Percentiles rank a stretch among this genome's conserved stretches.
These are phyloP conservation scores for Ogataea nakhonphanomensis DNA, from an alignment of 805 yeast genomes.

Conservation along the genomic window DNA sequence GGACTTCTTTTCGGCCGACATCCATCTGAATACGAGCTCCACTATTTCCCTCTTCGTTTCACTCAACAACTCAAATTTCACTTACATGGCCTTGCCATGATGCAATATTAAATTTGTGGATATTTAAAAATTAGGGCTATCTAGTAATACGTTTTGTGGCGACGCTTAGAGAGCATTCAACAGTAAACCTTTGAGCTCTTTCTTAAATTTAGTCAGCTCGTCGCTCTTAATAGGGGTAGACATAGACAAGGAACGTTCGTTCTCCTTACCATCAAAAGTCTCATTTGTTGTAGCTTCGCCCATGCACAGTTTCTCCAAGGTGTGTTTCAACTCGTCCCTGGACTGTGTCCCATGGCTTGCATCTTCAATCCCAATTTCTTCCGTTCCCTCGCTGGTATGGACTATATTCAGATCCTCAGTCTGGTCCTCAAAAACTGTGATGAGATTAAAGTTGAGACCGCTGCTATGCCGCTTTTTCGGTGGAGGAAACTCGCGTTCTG, in stretches of 20 bases:
- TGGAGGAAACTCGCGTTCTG: slow-evolving; percentile 9
- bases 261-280: slow-evolving; percentile 9
- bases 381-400: slow-evolving; percentile 16
- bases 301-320: slow-evolving; percentile 19
- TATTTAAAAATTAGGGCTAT: not conserved
- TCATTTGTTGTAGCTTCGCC: slow-evolving; percentile 1
- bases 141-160: not conserved
- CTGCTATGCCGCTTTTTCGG: slow-evolving; percentile 26
- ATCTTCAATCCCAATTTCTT: slow-evolving; percentile 9
- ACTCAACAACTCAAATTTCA: no score
- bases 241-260: slow-evolving; percentile 15
- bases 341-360: slow-evolving; percentile 11
- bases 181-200: slow-evolving; percentile 20
- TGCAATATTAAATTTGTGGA: no score
- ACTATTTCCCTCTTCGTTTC: no score
- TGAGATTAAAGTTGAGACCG: slow-evolving; percentile 30
- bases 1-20: no score
- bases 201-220: slow-evolving; percentile 15
- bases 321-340: slow-evolving; percentile 19
- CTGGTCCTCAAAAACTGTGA: slow-evolving; percentile 20
- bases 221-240: slow-evolving; percentile 22
- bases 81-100: no score
- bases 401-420: slow-evolving; percentile 8
- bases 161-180: slow-evolving; percentile 14
- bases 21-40: no score